A percentile compares a stretch with the other conserved stretches of the same genome.
Conservation (phyloP, 2,329 filamentous ascomycete genomes). For the Colletotrichum tropicicola region DNA sequence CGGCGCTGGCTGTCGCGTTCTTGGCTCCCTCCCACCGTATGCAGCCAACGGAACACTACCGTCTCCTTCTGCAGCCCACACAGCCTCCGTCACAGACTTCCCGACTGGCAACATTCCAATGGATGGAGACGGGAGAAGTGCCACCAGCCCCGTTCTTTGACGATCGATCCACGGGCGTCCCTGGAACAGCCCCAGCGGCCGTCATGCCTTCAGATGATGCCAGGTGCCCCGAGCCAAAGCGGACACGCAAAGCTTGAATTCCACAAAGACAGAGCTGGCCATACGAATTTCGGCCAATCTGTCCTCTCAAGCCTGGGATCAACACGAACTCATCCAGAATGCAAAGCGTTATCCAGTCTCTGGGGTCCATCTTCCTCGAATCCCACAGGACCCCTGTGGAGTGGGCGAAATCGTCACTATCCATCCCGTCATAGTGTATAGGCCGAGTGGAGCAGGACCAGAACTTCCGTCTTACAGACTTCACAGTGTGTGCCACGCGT, state of each 20-base stretch:
- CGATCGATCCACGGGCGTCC: conserved; percentile 22
- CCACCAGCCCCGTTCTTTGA: conserved; percentile 2
- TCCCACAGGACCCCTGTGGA: conserved; percentile 18
- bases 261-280: background rate
- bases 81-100: conserved; percentile 4
- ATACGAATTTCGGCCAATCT: background rate
- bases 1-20: conserved; percentile 13
- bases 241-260: background rate
- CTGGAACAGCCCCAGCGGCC: conserved; percentile 7
- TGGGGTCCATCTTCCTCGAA: background rate
- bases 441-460: conserved; percentile 9
- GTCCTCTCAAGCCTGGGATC: background rate
- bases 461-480: conserved; percentile 6
- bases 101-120: background rate
- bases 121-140: conserved; percentile 20
- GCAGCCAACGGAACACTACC: background rate
- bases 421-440: background rate
- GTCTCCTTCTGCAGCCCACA: background rate
- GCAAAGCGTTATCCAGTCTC: background rate
- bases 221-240: conserved; percentile 2
- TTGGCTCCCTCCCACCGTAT: conserved; percentile 27
- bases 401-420: conserved; percentile 14
- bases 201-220: conserved; percentile 15
- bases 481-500: conserved; percentile 13
- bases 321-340: background rate